Conservation (phyloP, 139 green algal species). For the Parachlorella kessleri region DNA sequence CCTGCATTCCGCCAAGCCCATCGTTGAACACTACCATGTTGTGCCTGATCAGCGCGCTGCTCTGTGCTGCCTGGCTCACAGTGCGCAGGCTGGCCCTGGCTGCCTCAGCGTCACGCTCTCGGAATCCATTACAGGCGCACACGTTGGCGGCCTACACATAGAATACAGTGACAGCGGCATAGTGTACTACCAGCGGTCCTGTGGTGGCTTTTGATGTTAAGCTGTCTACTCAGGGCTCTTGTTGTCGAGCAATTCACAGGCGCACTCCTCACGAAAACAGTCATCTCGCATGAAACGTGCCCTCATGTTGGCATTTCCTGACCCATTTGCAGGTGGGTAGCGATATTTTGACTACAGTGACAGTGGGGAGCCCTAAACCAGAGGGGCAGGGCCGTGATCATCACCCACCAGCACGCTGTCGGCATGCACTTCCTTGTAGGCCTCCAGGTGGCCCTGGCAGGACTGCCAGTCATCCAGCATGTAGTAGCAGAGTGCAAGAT, state of each 20-base stretch:
- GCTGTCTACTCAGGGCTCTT: too few species aligned
- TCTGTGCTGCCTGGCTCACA: not conserved
- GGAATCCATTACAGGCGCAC: slow-evolving; percentile 5
- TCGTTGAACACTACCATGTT: slow-evolving; percentile 11
- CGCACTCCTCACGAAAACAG: too few species aligned
- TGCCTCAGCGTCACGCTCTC: not conserved
- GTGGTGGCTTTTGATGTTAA: too few species aligned
- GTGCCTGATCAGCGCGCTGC: slow-evolving; percentile 3
- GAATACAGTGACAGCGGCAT: too few species aligned
- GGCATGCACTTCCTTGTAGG: not conserved
- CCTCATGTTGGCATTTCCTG: too few species aligned
- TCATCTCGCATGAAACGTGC: too few species aligned
- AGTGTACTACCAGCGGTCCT: too few species aligned
- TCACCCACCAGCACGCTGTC: slow-evolving; percentile 17
- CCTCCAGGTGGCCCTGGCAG: not conserved
- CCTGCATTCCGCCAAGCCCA: slow-evolving; percentile 10
- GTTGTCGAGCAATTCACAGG: too few species aligned
- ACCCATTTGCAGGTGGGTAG: too few species aligned
- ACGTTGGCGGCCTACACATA: slow-evolving; percentile 22
- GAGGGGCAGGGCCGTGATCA: too few species aligned
- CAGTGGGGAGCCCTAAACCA: too few species aligned
- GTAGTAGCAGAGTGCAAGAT: slow-evolving; percentile 11
- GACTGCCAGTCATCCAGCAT: slow-evolving; percentile 18
- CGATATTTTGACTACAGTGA: too few species aligned
- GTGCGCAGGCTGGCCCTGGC: not conserved